Evolutionary conservation across 441 rosid genomes (phyloP).

Genomic region (Dalechampia spathulata): DNA sequence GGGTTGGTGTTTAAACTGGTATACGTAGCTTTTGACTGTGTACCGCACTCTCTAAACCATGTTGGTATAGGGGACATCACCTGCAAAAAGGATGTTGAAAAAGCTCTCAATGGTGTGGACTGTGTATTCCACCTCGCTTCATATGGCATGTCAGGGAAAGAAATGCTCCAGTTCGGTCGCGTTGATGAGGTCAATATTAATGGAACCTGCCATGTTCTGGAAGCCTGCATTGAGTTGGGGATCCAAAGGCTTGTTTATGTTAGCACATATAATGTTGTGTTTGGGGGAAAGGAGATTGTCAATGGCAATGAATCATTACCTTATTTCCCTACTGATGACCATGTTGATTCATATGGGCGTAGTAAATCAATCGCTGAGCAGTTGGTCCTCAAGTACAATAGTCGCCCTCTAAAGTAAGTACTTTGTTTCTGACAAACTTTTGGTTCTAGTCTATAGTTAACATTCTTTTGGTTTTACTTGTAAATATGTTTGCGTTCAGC

Average conservation of each 20-base stretch:
- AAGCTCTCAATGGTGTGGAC: constrained; percentile 54
- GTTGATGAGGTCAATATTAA: constrained; percentile 73
- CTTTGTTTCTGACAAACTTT: background rate
- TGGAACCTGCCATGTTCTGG: constrained; percentile 77
- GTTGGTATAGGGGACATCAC: constrained; percentile 48
- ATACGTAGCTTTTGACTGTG: background rate
- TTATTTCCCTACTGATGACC: constrained; percentile 74
- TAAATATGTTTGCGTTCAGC: too few relatives aligned
- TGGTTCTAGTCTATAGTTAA: background rate
- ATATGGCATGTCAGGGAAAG: constrained; percentile 89
- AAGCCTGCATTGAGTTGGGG: constrained; percentile 54
- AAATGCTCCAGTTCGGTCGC: constrained; percentile 79
- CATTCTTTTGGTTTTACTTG: background rate
- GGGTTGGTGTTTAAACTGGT: background rate
- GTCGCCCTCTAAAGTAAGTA: constrained; percentile 67
- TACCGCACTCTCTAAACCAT: background rate
- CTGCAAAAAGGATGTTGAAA: constrained; percentile 51
- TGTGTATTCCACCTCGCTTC: constrained; percentile 96
- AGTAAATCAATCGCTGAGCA: constrained; percentile 87
- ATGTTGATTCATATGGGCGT: constrained; percentile 69
- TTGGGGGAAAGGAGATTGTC: constrained; percentile 78
- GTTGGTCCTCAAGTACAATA: constrained; percentile 69
- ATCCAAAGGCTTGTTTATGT: constrained; percentile 69
- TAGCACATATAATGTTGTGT: constrained; percentile 89
- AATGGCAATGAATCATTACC: constrained; percentile 75